Base-by-base conservation (phyloP, 2,329 filamentous ascomycete species). In the Graphiopsis chlorocephala region DNA sequence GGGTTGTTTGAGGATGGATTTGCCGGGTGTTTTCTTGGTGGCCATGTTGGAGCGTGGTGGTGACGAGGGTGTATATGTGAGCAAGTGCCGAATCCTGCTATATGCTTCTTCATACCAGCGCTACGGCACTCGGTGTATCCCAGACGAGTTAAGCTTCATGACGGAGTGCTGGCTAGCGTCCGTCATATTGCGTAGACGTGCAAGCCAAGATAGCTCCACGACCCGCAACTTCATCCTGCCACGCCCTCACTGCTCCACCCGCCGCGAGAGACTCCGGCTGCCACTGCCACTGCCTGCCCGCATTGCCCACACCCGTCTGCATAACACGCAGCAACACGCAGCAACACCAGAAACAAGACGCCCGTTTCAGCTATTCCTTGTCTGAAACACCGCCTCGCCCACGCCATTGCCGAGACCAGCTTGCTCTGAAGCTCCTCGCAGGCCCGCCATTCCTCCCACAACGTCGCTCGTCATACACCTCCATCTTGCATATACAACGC, bases 1-100 rank as follows among this genome's bases (percentile, higher is more conserved):
- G 7, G 72, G 68, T 64, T 78, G 80, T 70, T 82, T 82, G 35
- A 82, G 73, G 25, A 82, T 82, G 38, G 80, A 80, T 69, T 79
- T 81, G 65, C 78, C 79, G 60, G 76, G 71, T 5, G 67, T 75
- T 47, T 53, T 62, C 17, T 25, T 69, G 45, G 71, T 66, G 17
- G 71, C 66, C 72, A 74, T 75, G 47, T 42, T 67, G 23, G 14
- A 14, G 15, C 10, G 8, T 5, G 2, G 38, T 20, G 7, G 38
- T 12, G 2, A 8, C 1, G 17, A 17, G 31, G 11, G 17, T 55
- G 11, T 11, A 33, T 31, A n/a, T 31, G 5, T 20, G 38, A 12
- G 38, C 38, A 20, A 45, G 38, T 45, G 38, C 38, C 38, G 38
- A 45, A 45, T 45, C 8, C 38, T 20, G 38, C n/a, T 23, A 12